Base-by-base conservation (phyloP, 1,139 yeast species). In the Yamadazyma diddensiae region DNA sequence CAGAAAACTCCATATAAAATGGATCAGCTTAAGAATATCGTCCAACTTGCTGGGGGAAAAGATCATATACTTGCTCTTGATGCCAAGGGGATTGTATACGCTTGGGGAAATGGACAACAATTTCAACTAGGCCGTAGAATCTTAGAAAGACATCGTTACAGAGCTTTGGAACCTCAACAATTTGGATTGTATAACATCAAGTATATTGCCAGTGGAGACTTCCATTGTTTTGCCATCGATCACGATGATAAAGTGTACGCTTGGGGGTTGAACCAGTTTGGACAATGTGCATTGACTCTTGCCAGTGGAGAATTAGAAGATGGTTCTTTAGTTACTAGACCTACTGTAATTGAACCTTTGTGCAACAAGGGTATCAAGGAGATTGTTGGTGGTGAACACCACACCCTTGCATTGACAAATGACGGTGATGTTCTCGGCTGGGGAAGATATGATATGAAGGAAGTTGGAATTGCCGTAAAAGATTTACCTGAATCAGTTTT, bases 81-180 rank as follows among this genome's bases (percentile, higher is more conserved):
- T 53, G 66, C 76, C 16, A 81, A 77, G 50, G 98, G 98, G 34
- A 72, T 80, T 37, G 97, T 90, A 2, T 87, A 74, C 52, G 90
- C 97, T 0, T 94, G 98, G 98, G 99, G 98, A 45, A 86, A 87
- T 54, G 96, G 97, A 12, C 95, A 88, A 49, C 95, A 86, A 50
- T 80, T 70, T 58, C 98, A 92, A 64, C 70, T 92, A 41, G 98
- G 97, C 12, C 76, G 95, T 49, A 80, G 81, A 47, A 73, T 85
- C 13, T 53, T 83, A 50, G 95, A 85, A 49, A 79, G 94, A 59
- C 85, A 82, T 43, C 72, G 86, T 51, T 67, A 74, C 50, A 71
- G 76, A 41, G 75, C 85, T 3, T 66, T 85, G 33, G 88, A 81
- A 41, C 88, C 90, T 15, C 79, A 87, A 48, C 82, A 82, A 39